Base-by-base conservation (phyloP, 345 rosid species). In the Kernera saxatilis region DNA sequence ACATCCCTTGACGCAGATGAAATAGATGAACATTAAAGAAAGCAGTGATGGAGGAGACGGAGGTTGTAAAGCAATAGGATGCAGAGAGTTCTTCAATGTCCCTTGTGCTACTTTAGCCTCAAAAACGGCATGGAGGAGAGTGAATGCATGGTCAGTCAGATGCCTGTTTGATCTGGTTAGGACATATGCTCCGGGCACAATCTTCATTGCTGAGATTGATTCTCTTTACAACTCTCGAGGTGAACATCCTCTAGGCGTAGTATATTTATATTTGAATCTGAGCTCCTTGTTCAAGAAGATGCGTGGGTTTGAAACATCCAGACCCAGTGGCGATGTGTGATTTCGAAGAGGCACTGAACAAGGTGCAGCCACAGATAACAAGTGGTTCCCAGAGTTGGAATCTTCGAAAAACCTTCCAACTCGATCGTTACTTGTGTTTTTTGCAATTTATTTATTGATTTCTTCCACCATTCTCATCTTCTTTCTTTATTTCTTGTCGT, bases 261-360 rank as follows among this genome's bases (percentile, higher is more conserved):
- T 19, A 8, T 19, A 9, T 10, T 46, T 19, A 33, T 5, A 53
- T 63, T 6, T 45, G 29, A 40, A 88, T 87, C 88, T 85, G 89
- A 77, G 93, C n/a, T n/a, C n/a, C n/a, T n/a, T n/a, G n/a, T n/a
- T n/a, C n/a, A n/a, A n/a, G n/a, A n/a, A n/a, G 36, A 8, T 53
- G 58, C 3, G 18, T 51, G 55, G 6, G 23, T 30, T 51, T 18
- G 56, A 26, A 49, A 49, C 32, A 48, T 22, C 46, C 98, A 49
- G 54, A 48, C 11, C 46, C 98, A 2, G 82, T 89, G 6, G 94
- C 87, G 0, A 92, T 86, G 88, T 86, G 94, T 8, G 95, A 88
- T 81, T 90, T 88, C 61, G 92, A 90, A 58, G 98, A 92, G 77
- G 91, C 96, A 19, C 67, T 86, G 74, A 76, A 54, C 43, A 90